Base-by-base conservation (phyloP, 1,139 yeast genomes). In the Saccharomycopsis crataegensis region DNA sequence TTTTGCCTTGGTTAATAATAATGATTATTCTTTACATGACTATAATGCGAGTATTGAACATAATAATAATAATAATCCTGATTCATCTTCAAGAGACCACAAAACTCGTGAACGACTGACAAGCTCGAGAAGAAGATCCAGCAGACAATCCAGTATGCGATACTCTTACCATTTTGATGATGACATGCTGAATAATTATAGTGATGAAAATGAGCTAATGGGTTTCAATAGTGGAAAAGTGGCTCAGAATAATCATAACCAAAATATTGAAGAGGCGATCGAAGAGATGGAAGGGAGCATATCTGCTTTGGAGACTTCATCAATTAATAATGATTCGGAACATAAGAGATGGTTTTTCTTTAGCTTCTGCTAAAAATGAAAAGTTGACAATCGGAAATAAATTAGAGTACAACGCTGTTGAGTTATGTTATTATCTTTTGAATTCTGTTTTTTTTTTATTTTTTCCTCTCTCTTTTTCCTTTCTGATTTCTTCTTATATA, bases 261-360 rank as follows among this genome's bases (percentile, higher is more conserved):
- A 22, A 4, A 22, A 22, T 22, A 22, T 22, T 22, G 28, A 22
- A 22, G 28, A 22, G 28, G 28, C 28, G 28, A 22, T 22, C 28
- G 28, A 22, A 22, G 28, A 22, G 28, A 22, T 22, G 28, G 28
- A 22, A 22, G 28, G 28, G 28, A 22, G 4, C 28, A 3, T 22
- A 22, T 22, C 28, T 22, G 28, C 28, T 22, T 22, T 22, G 28
- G 28, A 22, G 28, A 22, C 28, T 22, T 22, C 28, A 22, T 22
- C 28, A 22, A 22, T 22, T 22, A 31, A 17, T 38, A 4, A 17
- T 28, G 28, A 44, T 5, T 34, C 6, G 12, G 32, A 36, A 9
- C 9, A 36, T 6, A 45, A 37, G 44, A 46, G 12, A 28, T 51
- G 54, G 54, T 51, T 46, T 41, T 51, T 44, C 32, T 51, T 51